Evolutionary conservation across 1,284 basidiomycete genomes (phyloP).

Genomic region (Phellopilus nigrolimitatus): DNA sequence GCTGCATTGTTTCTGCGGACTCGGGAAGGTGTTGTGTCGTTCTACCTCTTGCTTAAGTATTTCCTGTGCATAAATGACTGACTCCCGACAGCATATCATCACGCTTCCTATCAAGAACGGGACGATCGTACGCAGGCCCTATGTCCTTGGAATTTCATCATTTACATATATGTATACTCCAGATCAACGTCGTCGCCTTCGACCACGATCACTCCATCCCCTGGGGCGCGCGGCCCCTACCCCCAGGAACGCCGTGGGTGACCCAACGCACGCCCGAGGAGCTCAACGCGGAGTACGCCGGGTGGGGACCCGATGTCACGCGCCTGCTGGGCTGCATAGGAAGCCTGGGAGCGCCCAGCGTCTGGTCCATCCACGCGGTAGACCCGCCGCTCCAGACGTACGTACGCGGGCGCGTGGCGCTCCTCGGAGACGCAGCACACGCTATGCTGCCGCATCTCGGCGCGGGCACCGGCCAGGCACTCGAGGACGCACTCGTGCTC

Average conservation of each 20-base stretch:
- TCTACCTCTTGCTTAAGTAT: background rate
- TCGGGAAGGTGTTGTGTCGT: slow-evolving; percentile 38
- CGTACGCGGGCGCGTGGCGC: slow-evolving; percentile 41
- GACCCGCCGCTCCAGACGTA: slow-evolving; percentile 45
- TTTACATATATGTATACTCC: too few relatives aligned
- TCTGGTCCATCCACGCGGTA: slow-evolving; percentile 57
- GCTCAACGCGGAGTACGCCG: slow-evolving; percentile 41
- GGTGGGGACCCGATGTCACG: slow-evolving; percentile 44
- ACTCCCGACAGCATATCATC: slow-evolving; percentile 46
- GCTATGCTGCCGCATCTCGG: slow-evolving; percentile 60
- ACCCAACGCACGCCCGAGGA: slow-evolving; percentile 38
- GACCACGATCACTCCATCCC: slow-evolving; percentile 37
- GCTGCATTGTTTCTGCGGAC: slow-evolving; percentile 39
- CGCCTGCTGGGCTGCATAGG: slow-evolving; percentile 43
- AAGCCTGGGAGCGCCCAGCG: slow-evolving; percentile 45
- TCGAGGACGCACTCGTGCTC: slow-evolving; percentile 55
- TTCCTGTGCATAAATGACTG: background rate
- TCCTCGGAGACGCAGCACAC: slow-evolving; percentile 60
- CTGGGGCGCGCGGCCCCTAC: slow-evolving; percentile 34
- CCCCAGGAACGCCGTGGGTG: slow-evolving; percentile 42
- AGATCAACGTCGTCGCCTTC: slow-evolving; percentile 56
- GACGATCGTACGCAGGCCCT: slow-evolving; percentile 31
- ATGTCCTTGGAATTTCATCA: too few relatives aligned
- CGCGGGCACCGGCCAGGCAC: slow-evolving; percentile 57
- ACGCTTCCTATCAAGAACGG: slow-evolving; percentile 48